Evolutionary conservation across 1,284 basidiomycete species (phyloP).

Genomic region (Microbotryum intermedium): DNA sequence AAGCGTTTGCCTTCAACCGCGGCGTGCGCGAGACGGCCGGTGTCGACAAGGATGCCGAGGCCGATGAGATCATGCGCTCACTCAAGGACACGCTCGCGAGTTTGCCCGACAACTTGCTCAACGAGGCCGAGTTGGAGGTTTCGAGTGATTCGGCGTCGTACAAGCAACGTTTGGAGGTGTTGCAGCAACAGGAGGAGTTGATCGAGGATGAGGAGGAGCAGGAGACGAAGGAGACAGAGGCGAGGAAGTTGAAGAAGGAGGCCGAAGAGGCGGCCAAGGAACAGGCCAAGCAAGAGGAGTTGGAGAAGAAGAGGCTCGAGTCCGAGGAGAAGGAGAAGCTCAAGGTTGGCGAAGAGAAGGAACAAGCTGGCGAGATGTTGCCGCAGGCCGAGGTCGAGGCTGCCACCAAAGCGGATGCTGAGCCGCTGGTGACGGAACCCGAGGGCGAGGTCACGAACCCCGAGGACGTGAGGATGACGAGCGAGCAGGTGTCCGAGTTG

Average conservation of each 20-base stretch:
- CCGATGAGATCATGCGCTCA: constrained; percentile 52
- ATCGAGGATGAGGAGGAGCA: constrained; percentile 99
- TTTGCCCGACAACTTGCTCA: constrained; percentile 91
- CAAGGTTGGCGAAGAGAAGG: constrained; percentile 42
- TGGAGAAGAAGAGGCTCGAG: constrained; percentile 12
- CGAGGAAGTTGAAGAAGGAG: constrained; percentile 66
- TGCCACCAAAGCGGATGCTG: neutral
- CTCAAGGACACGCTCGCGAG: constrained; percentile 86
- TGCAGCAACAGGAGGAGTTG: constrained; percentile 97
- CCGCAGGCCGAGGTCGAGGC: constrained; percentile 19
- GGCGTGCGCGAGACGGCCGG: constrained; percentile 37
- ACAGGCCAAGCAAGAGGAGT: constrained; percentile 58
- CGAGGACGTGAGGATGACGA: constrained; percentile 83
- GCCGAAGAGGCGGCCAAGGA: constrained; percentile 63
- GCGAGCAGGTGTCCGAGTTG: constrained; percentile 90
- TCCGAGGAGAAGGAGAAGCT: constrained; percentile 57
- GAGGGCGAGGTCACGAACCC: constrained; percentile 17
- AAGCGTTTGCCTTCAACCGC: constrained; percentile 89
- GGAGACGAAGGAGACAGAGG: constrained; percentile 67
- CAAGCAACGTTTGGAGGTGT: constrained; percentile 94
- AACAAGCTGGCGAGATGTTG: constrained; percentile 38
- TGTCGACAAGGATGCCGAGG: constrained; percentile 47
- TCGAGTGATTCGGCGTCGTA: constrained; percentile 87
- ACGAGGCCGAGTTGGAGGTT: constrained; percentile 92
- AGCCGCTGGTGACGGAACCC: constrained; percentile 1